Base-by-base conservation (phyloP, 257 asterid genomes). In the Solanum pennellii region DNA sequence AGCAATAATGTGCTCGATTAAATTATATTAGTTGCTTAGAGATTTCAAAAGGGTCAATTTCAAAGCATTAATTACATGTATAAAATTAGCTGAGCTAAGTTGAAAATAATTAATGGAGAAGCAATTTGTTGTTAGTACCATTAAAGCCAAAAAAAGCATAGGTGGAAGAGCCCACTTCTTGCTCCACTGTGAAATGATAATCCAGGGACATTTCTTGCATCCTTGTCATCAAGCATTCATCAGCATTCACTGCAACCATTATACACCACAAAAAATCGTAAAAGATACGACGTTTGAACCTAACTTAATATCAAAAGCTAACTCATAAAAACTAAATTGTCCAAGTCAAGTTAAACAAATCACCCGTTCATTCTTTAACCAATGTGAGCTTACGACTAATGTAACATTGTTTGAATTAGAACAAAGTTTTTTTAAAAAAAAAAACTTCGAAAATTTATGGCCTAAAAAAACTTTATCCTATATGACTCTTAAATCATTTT, bases 121-220 rank as follows among this genome's bases (percentile, higher is more conserved):
- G 42, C 16, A 82, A 73, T 20, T 52, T 15, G 52, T 47, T 62
- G 41, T 73, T 91, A 20, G 25, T 56, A 94, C 98, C 98, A 60
- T 93, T 93, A 88, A 94, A 94, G 90, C 96, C 90, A 83, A 94
- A 94, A 89, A 94, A 94, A n/a, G 93, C 87, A 84, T 92, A 92
- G 83, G 92, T 87, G 75, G 95, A 89, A 27, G 96, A 93, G 27
- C 98, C 94, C 25, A 93, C 98, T 93, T 93, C 94, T 90, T 94
- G 92, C 91, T 94, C 98, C 82, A 94, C 90, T 23, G 89, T 92
- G 84, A 94, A 94, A 89, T 92, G 94, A 82, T 91, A 93, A 87
- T 94, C 94, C 83, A 92, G 83, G 12, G 96, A 93, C 88, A 94
- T 93, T 75, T 93, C 95, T 87, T 94, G 98, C 95, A 93, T 92